Conservation (phyloP, 2,329 filamentous ascomycete species). For the Curvularia verruculosa region DNA sequence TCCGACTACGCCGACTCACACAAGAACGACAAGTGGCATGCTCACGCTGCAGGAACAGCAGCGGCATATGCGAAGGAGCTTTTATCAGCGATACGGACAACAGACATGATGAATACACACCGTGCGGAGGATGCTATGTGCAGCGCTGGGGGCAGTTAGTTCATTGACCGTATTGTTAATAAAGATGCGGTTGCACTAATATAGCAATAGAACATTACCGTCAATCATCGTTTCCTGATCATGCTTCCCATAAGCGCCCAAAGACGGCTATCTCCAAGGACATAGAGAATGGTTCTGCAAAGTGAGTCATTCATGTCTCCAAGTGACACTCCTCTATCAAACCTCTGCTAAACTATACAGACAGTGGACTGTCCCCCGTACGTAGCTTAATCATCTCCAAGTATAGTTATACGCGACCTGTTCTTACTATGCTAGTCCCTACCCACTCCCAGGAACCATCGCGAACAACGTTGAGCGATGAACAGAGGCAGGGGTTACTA, state of each 20-base stretch:
- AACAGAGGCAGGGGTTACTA: slow-evolving; percentile 28
- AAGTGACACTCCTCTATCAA: too few relatives aligned
- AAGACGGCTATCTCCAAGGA: too few relatives aligned
- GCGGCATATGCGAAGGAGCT: slow-evolving; percentile 31
- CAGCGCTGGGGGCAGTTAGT: too few relatives aligned
- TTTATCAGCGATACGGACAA: slow-evolving; percentile 14
- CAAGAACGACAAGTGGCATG: slow-evolving; percentile 17
- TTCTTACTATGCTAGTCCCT: not conserved
- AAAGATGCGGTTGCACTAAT: too few relatives aligned
- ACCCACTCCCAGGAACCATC: not conserved
- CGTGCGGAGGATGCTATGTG: slow-evolving; percentile 13
- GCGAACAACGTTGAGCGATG: not conserved
- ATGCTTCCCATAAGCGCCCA: too few relatives aligned
- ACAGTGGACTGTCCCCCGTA: not conserved
- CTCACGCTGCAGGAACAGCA: slow-evolving; percentile 28
- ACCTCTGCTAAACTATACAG: too few relatives aligned
- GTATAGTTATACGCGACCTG: not conserved
- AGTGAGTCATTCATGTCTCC: too few relatives aligned
- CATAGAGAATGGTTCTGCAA: too few relatives aligned
- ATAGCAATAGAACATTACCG: too few relatives aligned
- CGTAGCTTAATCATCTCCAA: slow-evolving; percentile 1
- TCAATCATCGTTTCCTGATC: too few relatives aligned
- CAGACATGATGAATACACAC: slow-evolving; percentile 14
- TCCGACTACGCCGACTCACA: slow-evolving; percentile 31
- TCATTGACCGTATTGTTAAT: too few relatives aligned